These are phyloP conservation scores for Mortierella sp. DNA, from an alignment of 371 early-diverging fungal genomes.

Conservation along the genomic window DNA sequence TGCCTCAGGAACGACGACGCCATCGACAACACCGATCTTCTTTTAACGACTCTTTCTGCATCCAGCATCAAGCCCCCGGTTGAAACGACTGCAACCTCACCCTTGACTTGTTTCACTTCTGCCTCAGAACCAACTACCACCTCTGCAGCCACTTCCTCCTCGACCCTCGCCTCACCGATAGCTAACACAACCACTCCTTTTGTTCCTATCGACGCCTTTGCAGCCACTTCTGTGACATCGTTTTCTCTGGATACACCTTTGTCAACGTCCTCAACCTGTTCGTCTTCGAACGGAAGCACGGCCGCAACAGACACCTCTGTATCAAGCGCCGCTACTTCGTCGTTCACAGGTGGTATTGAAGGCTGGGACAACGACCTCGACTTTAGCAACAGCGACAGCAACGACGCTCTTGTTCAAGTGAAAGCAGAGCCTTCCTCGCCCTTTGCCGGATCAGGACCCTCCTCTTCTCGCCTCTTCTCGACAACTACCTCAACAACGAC, in stretches of 20 bases:
- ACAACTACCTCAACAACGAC: not conserved
- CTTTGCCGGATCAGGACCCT: slow-evolving; percentile 4
- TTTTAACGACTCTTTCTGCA: not conserved
- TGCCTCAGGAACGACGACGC: not conserved
- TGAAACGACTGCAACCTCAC: not conserved
- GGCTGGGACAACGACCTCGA: slow-evolving; percentile 19
- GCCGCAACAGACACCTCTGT: not conserved
- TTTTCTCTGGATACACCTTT: not conserved
- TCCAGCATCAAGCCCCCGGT: not conserved
- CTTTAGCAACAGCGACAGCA: not conserved
- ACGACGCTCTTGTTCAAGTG: not conserved
- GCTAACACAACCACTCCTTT: not conserved
- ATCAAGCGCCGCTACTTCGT: not conserved
- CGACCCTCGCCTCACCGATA: not conserved
- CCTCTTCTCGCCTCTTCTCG: not conserved
- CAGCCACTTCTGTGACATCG: not conserved
- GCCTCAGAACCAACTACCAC: too few species aligned
- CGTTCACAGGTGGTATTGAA: not conserved
- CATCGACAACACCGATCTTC: not conserved
- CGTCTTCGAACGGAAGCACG: not conserved
- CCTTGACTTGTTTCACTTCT: not conserved
- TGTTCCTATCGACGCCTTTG: not conserved
- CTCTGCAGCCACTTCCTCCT: not conserved
- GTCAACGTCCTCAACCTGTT: not conserved
- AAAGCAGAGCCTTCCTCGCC: slow-evolving; percentile 30